These are phyloP conservation scores for Ogataea methanolica DNA, from an alignment of 805 yeast species.

Conservation along the genomic window DNA sequence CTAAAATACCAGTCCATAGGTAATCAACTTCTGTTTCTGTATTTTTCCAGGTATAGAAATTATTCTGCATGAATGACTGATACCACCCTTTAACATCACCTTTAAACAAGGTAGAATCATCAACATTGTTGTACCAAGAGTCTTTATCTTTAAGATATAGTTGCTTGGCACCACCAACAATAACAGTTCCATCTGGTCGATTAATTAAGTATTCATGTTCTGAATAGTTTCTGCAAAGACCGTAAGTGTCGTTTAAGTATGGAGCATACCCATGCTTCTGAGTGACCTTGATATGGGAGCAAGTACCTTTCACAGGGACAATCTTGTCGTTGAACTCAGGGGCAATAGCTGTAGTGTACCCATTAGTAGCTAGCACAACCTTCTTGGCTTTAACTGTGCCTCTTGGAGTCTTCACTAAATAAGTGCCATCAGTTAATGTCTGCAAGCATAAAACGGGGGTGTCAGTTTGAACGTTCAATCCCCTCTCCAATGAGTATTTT, in stretches of 20 bases:
- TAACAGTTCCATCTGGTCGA: slow-evolving; percentile 34
- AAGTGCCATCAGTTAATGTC: slow-evolving; percentile 23
- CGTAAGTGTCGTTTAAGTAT: slow-evolving; percentile 30
- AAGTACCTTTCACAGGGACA: slow-evolving; percentile 33
- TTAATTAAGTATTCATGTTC: slow-evolving; percentile 29
- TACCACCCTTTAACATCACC: slow-evolving; percentile 24
- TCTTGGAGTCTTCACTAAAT: slow-evolving; percentile 26
- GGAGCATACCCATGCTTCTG: slow-evolving; percentile 14
- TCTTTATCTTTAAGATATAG: slow-evolving; percentile 21
- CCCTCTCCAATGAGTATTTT: slow-evolving; percentile 27
- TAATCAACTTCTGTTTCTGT: slow-evolving; percentile 20
- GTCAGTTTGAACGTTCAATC: slow-evolving; percentile 37
- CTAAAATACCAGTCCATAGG: slow-evolving; percentile 43
- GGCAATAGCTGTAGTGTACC: slow-evolving; percentile 20
- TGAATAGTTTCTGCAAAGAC: slow-evolving; percentile 16
- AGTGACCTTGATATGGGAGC: slow-evolving; percentile 25
- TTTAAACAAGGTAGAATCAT: slow-evolving; percentile 29
- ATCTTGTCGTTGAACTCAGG: slow-evolving; percentile 24
- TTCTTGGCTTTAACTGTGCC: slow-evolving; percentile 25
- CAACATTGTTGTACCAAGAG: slow-evolving; percentile 29
- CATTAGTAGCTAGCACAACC: slow-evolving; percentile 35
- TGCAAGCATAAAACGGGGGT: slow-evolving; percentile 30
- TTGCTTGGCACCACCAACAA: slow-evolving; percentile 32
- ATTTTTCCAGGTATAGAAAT: slow-evolving; percentile 29
- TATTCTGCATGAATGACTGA: slow-evolving; percentile 25